phyloP scores from a whole-genome alignment of 108 stramenopile genomes.

The Cyclotella sp. region DNA sequence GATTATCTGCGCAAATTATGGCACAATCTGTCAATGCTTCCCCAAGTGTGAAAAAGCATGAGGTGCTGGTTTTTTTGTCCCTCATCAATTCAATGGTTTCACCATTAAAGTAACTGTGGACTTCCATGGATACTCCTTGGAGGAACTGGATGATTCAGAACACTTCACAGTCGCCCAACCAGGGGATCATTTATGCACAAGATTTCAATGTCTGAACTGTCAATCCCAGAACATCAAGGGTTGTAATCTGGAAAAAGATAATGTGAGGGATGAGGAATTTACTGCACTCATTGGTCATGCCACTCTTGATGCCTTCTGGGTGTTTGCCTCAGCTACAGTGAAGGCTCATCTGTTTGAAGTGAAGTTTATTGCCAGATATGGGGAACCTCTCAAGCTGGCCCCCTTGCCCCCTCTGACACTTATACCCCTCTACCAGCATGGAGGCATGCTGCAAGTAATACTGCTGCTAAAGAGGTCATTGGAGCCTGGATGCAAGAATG shows the following conservation, averaged over 20 bases:
- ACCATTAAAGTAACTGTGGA: neutral
- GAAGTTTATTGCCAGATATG: neutral
- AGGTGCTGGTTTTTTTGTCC: conserved; percentile 13
- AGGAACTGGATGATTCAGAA: neutral
- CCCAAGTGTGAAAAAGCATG: neutral
- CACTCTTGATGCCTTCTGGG: conserved; percentile 13
- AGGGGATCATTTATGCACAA: neutral
- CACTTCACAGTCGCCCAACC: too few relatives aligned
- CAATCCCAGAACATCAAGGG: too few relatives aligned
- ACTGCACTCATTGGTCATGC: neutral
- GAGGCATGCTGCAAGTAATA: conserved; percentile 3
- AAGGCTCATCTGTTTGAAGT: neutral
- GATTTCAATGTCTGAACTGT: too few relatives aligned
- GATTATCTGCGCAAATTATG: neutral
- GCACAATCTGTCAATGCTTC: neutral
- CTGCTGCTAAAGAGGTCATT: neutral
- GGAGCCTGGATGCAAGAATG: neutral
- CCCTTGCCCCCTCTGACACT: conserved; percentile 3
- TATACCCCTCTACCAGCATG: neutral
- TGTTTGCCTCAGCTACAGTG: neutral
- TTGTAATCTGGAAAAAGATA: neutral
- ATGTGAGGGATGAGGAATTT: neutral
- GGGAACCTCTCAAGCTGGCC: neutral
- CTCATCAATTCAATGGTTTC: neutral
- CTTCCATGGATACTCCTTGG: neutral